Base-by-base conservation (phyloP, 1,284 basidiomycete species). In the Apiotrichum brassicae region DNA sequence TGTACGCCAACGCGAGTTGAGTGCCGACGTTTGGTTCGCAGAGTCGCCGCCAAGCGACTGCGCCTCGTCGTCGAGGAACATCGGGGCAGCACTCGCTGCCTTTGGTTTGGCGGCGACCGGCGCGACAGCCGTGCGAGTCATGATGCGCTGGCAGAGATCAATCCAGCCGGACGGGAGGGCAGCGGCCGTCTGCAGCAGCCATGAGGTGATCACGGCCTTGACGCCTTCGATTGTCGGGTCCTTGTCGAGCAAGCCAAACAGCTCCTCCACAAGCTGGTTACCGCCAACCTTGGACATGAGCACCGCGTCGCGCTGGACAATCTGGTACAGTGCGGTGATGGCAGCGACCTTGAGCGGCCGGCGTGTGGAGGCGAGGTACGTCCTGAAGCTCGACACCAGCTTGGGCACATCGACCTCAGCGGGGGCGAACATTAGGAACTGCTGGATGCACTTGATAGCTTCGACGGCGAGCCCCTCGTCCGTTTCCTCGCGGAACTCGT, bases 91-190 rank as follows among this genome's bases (percentile, higher is more conserved):
- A 3, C 18, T 32, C 9, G 7, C 13, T 4, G 36, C 18, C 30
- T 53, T 53, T 11, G 46, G 38, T 3, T 41, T 33, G 2, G 49
- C 54, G n/a, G 86, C 80, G 16, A 86, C 55, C 3, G 62, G 58
- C 11, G 28, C 28, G 14, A 30, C 28, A 11, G 59, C 58, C 4
- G 68, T 65, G 12, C 64, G 56, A 7, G 66, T 84, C 88, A 97
- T 95, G 71, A 98, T 97, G 28, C 91, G 79, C 70, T 97, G 92
- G 65, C 94, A 98, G 1, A 98, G 77, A 65, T 95, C 92, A 54
- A 99, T 95, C 95, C 95, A 99, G 2, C 92, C 93, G 0, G 86
- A 90, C 0, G 95, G 93, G 54, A 93, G 89, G 46, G 87, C 81
- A 19, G 88, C 80, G 1, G 92, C 92, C 0, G 95, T 98, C 70